Evolutionary conservation across 352 stramenopile genomes (phyloP).

Genomic region (Phytophthora quininea): DNA sequence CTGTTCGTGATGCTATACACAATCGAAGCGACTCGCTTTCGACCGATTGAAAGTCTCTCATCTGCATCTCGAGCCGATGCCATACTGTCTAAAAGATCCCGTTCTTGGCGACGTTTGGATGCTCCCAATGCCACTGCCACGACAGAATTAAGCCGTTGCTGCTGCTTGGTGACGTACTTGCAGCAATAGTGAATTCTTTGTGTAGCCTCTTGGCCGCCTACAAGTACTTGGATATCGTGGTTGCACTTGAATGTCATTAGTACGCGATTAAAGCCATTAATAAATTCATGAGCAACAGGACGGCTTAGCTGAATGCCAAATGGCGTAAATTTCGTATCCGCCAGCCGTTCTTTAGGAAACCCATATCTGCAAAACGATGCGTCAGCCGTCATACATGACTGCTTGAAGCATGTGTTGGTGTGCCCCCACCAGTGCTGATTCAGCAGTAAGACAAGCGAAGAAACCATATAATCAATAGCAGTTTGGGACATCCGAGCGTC

Average conservation of each 20-base stretch:
- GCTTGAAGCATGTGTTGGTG: not conserved
- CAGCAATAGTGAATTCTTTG: conserved; percentile 17
- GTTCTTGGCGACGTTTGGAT: not conserved
- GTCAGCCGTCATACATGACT: not conserved
- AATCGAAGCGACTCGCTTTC: conserved; percentile 4
- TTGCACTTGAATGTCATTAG: conserved; percentile 28
- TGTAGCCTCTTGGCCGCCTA: conserved; percentile 7
- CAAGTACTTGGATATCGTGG: conserved; percentile 18
- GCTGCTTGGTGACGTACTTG: conserved; percentile 15
- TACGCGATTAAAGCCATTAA: conserved; percentile 12
- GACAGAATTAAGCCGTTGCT: conserved; percentile 3
- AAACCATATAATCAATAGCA: not conserved
- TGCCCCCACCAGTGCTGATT: conserved; percentile 5
- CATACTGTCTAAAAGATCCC: not conserved
- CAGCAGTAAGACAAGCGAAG: not conserved
- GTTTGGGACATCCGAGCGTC: too few species aligned
- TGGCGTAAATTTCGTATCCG: not conserved
- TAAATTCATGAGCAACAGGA: conserved; percentile 2
- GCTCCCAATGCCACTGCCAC: not conserved
- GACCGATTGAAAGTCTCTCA: not conserved
- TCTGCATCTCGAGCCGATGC: not conserved
- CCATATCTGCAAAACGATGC: not conserved
- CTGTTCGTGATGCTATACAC: conserved; percentile 4
- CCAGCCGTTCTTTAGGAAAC: not conserved
- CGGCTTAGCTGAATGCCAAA: not conserved